Evolutionary conservation across 2,329 filamentous ascomycete genomes (phyloP), one percentile per base, ranked within the genome.

Genomic region (Endoconidiophora polonica): DNA sequence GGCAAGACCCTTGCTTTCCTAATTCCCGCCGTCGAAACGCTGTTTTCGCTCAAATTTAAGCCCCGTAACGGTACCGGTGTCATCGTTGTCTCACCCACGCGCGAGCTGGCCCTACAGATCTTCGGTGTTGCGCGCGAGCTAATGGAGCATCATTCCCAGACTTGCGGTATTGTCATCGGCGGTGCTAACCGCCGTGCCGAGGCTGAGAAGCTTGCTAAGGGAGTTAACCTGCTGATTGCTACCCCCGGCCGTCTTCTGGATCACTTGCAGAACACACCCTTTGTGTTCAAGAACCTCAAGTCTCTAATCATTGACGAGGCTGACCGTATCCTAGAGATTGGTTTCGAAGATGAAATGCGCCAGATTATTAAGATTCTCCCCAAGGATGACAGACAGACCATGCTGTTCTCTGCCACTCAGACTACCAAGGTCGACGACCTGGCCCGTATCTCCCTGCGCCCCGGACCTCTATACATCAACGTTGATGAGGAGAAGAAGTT

Each of bases 371-470:
- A 93, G 72, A 91, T 96, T 50, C 69, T 96, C 16, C 86, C 88
- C 44, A 83, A 82, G 57, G 81, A 93, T 52, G 79, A 88, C 57
- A 73, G 91, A 54, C 90, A 96, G 66, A 95, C 88, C 0, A 91
- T 94, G 81, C 76, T 98, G n/a, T 98, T 98, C 72, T 95, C 87
- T 12, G 91, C 91, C 12, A 98, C 91, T 3, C 91, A 96, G 66
- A 98, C 91, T 2, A 96, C 90, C 50, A 96, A 98, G 68, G 91
- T 98, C 57, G 90, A 96, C 66, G 91, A 98, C 65, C 73, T 98
- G 49, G 91, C 91, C 1, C 76, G 91, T 55, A 94, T 98, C 61
- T 98, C 91, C 3, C 73, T 98, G 44, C 79, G 87, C 36, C 82
- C 86, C 0, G 88, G 90, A 2, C 91, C 91, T 1, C 70, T 98